Evolutionary conservation across 768 basidiomycete genomes (phyloP).

Genomic region (Tulasnella calospora): DNA sequence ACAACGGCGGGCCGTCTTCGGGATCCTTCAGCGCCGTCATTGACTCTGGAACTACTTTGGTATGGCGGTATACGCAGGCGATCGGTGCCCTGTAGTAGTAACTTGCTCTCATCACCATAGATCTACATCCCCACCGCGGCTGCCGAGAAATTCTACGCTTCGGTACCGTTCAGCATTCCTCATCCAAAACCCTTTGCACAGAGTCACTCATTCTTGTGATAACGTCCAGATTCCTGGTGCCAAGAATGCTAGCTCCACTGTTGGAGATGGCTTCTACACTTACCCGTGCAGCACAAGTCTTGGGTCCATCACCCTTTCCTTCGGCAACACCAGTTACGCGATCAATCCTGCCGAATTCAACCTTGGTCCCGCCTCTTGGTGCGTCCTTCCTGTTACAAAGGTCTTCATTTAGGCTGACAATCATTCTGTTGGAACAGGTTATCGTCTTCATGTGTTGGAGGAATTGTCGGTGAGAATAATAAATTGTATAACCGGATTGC

Average conservation of each 20-base stretch:
- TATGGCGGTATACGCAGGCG: slow-evolving; percentile 10
- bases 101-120: not conserved
- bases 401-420: not conserved
- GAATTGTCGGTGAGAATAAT: slow-evolving; percentile 23
- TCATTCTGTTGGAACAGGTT: not conserved
- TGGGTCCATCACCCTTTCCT: not conserved
- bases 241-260: slow-evolving; percentile 15
- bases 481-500: too few species aligned
- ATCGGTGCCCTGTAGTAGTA: not conserved
- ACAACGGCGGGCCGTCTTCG: not conserved
- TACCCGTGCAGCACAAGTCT: slow-evolving; percentile 26
- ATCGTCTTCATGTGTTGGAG: slow-evolving; percentile 23
- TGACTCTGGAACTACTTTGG: slow-evolving; percentile 35
- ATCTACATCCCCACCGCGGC: slow-evolving; percentile 17
- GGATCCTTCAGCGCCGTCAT: slow-evolving; percentile 34
- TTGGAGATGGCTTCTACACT: slow-evolving; percentile 27
- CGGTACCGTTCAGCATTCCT: not conserved
- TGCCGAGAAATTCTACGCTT: not conserved
- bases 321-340: slow-evolving; percentile 30
- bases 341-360: slow-evolving; percentile 33
- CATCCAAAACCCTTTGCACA: not conserved
- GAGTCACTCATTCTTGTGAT: not conserved
- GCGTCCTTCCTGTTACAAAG: not conserved
- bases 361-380: slow-evolving; percentile 32
- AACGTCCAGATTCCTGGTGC: slow-evolving; percentile 32